Percentiles rank a stretch among this genome's conserved stretches.
phyloP scores from a whole-genome alignment of 345 rosid species.

The Garcia nutans region DNA sequence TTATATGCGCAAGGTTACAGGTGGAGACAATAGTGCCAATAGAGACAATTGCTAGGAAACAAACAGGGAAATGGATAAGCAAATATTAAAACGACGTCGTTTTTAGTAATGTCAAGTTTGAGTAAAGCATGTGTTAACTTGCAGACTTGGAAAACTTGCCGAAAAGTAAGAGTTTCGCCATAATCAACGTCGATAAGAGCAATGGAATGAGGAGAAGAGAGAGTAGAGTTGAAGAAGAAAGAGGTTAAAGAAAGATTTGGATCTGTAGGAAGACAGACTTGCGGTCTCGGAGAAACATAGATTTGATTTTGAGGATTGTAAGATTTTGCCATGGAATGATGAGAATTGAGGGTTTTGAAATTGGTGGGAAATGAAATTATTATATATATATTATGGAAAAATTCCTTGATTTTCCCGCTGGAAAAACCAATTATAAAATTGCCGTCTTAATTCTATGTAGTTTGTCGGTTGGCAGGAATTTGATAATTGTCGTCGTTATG shows the following conservation, averaged over 20 bases:
- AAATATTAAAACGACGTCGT: conserved; percentile 36
- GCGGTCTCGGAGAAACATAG: conserved; percentile 19
- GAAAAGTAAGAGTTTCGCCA: conserved; percentile 9
- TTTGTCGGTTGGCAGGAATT: too few relatives aligned
- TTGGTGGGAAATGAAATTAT: background rate
- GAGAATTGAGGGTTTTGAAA: background rate
- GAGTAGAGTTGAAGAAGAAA: conserved; percentile 19
- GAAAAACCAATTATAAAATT: too few relatives aligned
- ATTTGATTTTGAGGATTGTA: conserved; percentile 14
- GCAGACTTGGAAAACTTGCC: conserved; percentile 21
- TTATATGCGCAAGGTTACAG: conserved; percentile 30
- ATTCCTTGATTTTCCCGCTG: too few relatives aligned
- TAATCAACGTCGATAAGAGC: conserved; percentile 17
- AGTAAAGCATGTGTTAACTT: conserved; percentile 12
- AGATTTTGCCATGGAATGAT: background rate
- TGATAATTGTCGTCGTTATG: too few relatives aligned
- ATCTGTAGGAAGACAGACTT: background rate
- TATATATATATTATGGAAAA: too few relatives aligned
- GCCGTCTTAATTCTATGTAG: too few relatives aligned
- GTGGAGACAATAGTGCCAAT: conserved; percentile 38
- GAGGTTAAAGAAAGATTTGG: conserved; percentile 20
- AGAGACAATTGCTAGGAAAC: conserved; percentile 39
- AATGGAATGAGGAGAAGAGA: background rate
- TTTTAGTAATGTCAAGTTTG: conserved; percentile 15
- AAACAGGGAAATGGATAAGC: conserved; percentile 30